Conservation (phyloP, 2,329 filamentous ascomycete genomes). For the Sporothrix inflata region DNA sequence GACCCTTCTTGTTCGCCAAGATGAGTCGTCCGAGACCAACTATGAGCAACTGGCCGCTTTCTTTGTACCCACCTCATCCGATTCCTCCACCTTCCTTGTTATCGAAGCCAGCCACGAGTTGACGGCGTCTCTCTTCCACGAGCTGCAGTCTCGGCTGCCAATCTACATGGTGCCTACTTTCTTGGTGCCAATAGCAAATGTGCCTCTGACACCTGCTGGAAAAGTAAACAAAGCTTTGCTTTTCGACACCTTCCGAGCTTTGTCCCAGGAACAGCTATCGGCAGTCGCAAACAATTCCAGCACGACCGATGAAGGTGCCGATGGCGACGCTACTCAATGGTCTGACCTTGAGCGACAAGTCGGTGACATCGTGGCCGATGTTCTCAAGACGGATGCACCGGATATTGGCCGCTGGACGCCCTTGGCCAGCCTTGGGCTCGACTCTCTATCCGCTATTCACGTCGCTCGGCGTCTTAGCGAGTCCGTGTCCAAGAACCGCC, state of each 20-base stretch:
- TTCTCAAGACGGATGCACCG: conserved; percentile 49
- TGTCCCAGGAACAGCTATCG: conserved; percentile 47
- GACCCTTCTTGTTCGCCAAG: conserved; percentile 59
- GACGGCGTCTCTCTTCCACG: conserved; percentile 55
- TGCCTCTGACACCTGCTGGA: conserved; percentile 75
- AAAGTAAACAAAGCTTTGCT: conserved; percentile 70
- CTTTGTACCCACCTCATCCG: conserved; percentile 56
- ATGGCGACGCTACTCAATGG: background rate
- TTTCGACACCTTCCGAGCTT: conserved; percentile 47
- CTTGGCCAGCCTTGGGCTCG: conserved; percentile 76
- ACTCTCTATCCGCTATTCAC: conserved; percentile 80
- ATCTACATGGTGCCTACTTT: conserved; percentile 79
- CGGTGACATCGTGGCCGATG: conserved; percentile 55
- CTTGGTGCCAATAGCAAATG: conserved; percentile 67
- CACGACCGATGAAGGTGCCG: background rate
- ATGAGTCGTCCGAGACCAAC: conserved; percentile 37
- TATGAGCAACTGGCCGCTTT: conserved; percentile 68
- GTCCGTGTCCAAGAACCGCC: conserved; percentile 45
- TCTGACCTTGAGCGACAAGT: conserved; percentile 57
- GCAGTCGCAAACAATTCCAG: conserved; percentile 3
- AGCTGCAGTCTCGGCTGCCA: conserved; percentile 62
- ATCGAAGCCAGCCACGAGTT: conserved; percentile 33
- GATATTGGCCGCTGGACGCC: conserved; percentile 68
- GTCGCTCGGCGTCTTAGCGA: conserved; percentile 62
- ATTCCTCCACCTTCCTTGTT: conserved; percentile 45